Evolutionary conservation across 176 grass and related monocot species (phyloP).

Genomic region (Thinopyrum elongatum): DNA sequence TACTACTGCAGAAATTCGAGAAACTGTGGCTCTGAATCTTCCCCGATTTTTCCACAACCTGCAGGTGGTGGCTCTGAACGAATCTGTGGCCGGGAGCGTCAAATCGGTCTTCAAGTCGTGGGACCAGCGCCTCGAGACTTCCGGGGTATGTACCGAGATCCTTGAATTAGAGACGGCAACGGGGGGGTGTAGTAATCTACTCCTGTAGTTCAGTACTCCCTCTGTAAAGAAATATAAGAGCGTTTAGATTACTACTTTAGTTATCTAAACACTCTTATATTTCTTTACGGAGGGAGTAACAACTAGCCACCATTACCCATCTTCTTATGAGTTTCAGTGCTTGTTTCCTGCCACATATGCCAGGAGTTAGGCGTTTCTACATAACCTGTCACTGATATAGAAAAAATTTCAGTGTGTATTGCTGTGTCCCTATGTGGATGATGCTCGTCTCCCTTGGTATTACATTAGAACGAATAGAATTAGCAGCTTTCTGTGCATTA

Average conservation of each 20-base stretch:
- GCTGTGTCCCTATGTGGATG: not conserved
- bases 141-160: slow-evolving; percentile 46
- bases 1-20: not conserved
- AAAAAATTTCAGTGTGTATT: not conserved
- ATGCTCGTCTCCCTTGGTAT: not conserved
- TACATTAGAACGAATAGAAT: not conserved
- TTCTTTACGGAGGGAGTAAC: too few species aligned
- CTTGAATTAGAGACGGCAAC: not conserved
- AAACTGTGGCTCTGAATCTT: not conserved
- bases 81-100: slow-evolving; percentile 82
- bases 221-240: too few species aligned
- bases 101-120: slow-evolving; percentile 91
- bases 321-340: not conserved
- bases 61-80: slow-evolving; percentile 83
- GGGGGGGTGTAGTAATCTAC: too few species aligned
- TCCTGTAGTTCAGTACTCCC: not conserved
- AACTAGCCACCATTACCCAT: not conserved
- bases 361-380: not conserved
- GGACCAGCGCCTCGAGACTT: slow-evolving; percentile 85
- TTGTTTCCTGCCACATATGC: not conserved
- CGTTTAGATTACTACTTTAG: too few species aligned
- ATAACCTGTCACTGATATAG: not conserved
- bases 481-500: not conserved
- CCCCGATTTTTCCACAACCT: not conserved
- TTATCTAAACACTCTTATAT: too few species aligned